Evolutionary conservation across 2,329 filamentous ascomycete genomes (phyloP), one percentile per base, ranked within the genome.

Genomic region (Fusarium oxysporum): DNA sequence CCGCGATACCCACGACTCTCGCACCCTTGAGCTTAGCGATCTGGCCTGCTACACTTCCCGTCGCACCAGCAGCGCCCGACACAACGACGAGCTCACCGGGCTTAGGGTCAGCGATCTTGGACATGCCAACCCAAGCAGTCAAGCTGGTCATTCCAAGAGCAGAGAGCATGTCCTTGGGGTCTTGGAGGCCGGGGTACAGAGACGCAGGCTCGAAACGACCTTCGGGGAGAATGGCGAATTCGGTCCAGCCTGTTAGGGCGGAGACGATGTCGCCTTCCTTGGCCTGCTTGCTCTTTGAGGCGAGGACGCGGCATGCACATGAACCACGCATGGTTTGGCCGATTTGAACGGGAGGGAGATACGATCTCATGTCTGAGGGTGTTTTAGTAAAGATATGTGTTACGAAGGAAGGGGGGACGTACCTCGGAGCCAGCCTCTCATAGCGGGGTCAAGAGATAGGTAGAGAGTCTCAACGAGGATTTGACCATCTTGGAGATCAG

Each of bases 61-160:
- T 95, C 0, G 93, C 93, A 5, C 93, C 93, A 1, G 93, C 93
- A 4, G 93, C 93, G 11, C 92, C 93, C 13, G 90, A 92, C 0
- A 96, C 91, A 12, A 95, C 92, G 3, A 96, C 92, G 8, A 92
- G 90, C 72, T 95, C 92, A 8, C 92, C 92, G 5, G 87, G 81
- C 80, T 91, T 90, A 44, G 92, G 89, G 62, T 92, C 83, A 6
- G 89, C 93, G 50, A 95, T 88, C 62, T 92, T 87, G 35, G 89
- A 81, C 79, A 95, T 89, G 25, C 93, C 93, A 71, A 93, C 92
- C 82, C 93, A 95, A 4, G 93, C 93, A 0, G 93, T 95, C 70
- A 95, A 76, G 5, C 92, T 92, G 0, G 92, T 93, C 80, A 90
- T 83, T 17, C 93, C 93, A 40, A 89, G 83, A 30, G 88, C 86